These are phyloP conservation scores for Pyrus hybrid DNA, from an alignment of 331 rosid genomes.

Conservation along the genomic window DNA sequence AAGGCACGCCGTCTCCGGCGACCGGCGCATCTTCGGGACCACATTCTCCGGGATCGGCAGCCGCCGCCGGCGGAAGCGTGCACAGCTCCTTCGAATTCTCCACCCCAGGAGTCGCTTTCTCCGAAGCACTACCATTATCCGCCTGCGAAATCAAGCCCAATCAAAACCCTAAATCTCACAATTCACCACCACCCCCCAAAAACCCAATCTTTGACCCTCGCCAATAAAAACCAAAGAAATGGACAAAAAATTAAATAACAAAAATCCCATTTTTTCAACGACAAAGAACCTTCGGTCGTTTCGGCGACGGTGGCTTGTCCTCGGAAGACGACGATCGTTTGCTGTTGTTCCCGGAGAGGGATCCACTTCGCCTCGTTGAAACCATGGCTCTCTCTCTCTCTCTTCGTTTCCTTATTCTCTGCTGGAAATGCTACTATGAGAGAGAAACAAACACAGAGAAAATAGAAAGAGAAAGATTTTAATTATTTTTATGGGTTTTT, in stretches of 20 bases:
- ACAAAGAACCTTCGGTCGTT: constrained; percentile 68
- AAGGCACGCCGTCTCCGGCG: constrained; percentile 46
- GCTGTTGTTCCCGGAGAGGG: constrained; percentile 67
- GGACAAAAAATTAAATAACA: background rate
- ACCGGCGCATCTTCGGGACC: constrained; percentile 45
- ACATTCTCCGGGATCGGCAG: constrained; percentile 79
- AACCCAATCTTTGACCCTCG: constrained; percentile 15
- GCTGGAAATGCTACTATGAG: background rate
- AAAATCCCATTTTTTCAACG: constrained; percentile 1
- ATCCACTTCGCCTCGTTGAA: constrained; percentile 99
- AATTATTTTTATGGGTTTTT: background rate
- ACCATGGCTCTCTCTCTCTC: constrained; percentile 57
- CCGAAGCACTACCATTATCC: constrained; percentile 60
- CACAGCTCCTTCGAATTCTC: constrained; percentile 74
- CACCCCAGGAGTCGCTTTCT: constrained; percentile 48
- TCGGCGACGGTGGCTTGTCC: constrained; percentile 72
- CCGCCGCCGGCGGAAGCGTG: constrained; percentile 33
- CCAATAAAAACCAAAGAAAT: background rate
- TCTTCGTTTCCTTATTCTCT: background rate
- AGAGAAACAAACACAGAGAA: background rate
- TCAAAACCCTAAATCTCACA: constrained; percentile 29
- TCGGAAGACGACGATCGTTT: constrained; percentile 84
- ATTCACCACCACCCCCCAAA: constrained; percentile 5
- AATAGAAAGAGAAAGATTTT: background rate
- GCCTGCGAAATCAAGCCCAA: constrained; percentile 33